Percentiles rank a stretch among this genome's conserved stretches.
Evolutionary conservation across 805 yeast species (phyloP).

Genomic region (Metschnikowia continentalis): DNA sequence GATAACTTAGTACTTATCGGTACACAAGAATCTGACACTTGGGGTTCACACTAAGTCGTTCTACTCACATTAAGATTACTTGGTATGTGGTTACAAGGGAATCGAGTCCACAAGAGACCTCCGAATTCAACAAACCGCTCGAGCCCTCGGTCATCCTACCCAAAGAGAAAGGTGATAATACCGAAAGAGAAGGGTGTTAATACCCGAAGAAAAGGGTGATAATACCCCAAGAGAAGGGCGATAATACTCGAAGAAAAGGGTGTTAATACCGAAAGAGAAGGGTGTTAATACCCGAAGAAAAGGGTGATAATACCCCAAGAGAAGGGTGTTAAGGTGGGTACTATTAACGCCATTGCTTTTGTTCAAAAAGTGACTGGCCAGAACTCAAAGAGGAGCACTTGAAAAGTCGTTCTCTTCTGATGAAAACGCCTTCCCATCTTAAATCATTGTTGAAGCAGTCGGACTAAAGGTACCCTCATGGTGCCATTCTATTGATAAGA

Average conservation of each 20-base stretch:
- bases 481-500: slow-evolving; percentile 45
- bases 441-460: slow-evolving; percentile 72
- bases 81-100: slow-evolving; percentile 29
- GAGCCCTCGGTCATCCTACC: slow-evolving; percentile 40
- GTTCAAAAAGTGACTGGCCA: slow-evolving; percentile 72
- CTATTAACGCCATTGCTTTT: slow-evolving; percentile 55
- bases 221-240: too few species aligned
- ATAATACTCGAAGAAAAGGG: too few species aligned
- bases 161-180: slow-evolving; percentile 19
- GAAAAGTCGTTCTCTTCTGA: slow-evolving; percentile 61
- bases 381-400: slow-evolving; percentile 68
- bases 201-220: too few species aligned
- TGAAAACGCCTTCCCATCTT: slow-evolving; percentile 65
- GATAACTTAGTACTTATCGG: too few species aligned
- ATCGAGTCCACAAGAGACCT: slow-evolving; percentile 38
- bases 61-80: too few species aligned
- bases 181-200: too few species aligned
- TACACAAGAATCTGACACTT: too few species aligned
- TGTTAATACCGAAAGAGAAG: too few species aligned
- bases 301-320: slow-evolving; percentile 4
- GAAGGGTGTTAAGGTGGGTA: slow-evolving; percentile 60
- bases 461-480: slow-evolving; percentile 73
- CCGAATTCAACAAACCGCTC: slow-evolving; percentile 40
- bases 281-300: too few species aligned
- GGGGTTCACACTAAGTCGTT: too few species aligned